A percentile compares a stretch with the other conserved stretches of the same genome.
These are phyloP conservation scores for Beauveria sp. DNA, from an alignment of 2,329 filamentous ascomycete species.

Conservation along the genomic window DNA sequence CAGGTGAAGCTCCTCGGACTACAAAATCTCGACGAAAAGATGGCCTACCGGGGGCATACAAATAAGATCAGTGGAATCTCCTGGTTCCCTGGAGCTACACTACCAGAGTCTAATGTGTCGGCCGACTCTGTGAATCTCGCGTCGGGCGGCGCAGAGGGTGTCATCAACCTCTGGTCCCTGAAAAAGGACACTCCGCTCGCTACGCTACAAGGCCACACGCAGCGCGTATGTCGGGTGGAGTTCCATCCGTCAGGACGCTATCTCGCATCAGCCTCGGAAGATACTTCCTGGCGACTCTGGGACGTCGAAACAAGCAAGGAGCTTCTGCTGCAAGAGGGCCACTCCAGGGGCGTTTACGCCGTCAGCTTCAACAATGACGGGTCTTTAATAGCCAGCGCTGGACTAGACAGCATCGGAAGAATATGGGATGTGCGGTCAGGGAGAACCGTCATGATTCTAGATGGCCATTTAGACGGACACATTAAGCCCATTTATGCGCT, in stretches of 20 bases:
- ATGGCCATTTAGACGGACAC: conserved; percentile 71
- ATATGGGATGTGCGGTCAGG: conserved; percentile 94
- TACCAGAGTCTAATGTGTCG: conserved; percentile 64
- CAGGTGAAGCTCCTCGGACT: conserved; percentile 80
- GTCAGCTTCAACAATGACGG: conserved; percentile 88
- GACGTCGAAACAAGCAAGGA: conserved; percentile 82
- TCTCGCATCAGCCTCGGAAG: conserved; percentile 86
- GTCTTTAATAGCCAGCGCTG: conserved; percentile 83
- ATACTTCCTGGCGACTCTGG: conserved; percentile 96
- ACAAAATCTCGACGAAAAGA: conserved; percentile 71
- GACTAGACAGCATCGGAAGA: conserved; percentile 86
- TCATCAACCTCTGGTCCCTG: conserved; percentile 85
- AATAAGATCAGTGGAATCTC: conserved; percentile 84
- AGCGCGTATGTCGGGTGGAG: conserved; percentile 83
- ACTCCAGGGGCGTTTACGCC: conserved; percentile 87
- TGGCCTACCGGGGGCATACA: conserved; percentile 72
- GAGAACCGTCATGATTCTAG: conserved; percentile 89
- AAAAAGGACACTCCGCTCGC: conserved; percentile 77
- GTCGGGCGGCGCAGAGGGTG: conserved; percentile 81
- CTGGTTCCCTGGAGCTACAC: conserved; percentile 79
- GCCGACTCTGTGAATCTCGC: conserved; percentile 73
- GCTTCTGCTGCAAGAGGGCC: conserved; percentile 83
- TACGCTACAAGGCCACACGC: conserved; percentile 74
- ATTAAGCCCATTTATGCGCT: conserved; percentile 90
- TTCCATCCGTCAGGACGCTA: conserved; percentile 90